Conservation (phyloP, 2,329 filamentous ascomycete species). For the Pestalotiopsis fici region DNA sequence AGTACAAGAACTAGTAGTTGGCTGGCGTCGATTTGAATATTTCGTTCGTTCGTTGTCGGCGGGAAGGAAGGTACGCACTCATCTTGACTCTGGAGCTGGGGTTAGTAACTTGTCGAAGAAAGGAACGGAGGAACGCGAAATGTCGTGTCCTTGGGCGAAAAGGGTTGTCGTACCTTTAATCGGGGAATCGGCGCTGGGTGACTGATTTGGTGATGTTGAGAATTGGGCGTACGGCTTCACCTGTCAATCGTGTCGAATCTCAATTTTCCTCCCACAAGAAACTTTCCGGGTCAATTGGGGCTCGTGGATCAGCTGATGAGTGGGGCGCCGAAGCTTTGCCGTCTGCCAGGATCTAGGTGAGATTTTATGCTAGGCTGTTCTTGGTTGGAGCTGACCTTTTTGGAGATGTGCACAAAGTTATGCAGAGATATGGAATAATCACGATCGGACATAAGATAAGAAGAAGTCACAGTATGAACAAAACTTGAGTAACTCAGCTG, state of each 20-base stretch:
- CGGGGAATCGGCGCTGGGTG: constrained; percentile 8
- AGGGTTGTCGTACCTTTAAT: constrained; percentile 5
- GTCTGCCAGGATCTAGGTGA: not conserved
- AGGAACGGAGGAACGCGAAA: not conserved
- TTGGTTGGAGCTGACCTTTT: not conserved
- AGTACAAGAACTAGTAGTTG: constrained; percentile 16
- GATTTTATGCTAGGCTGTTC: not conserved
- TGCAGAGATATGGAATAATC: not conserved
- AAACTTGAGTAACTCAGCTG: not conserved
- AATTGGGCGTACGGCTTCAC: constrained; percentile 6
- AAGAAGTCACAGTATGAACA: not conserved
- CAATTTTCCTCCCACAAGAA: constrained; percentile 5
- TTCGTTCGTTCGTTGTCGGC: constrained; percentile 10
- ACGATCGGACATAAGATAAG: constrained; percentile 9
- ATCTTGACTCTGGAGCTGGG: constrained; percentile 32
- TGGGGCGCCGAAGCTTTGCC: constrained; percentile 7
- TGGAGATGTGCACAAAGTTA: not conserved
- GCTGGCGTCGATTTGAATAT: not conserved
- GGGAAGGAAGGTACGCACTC: constrained; percentile 26
- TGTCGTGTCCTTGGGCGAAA: not conserved
- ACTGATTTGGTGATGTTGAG: constrained; percentile 7
- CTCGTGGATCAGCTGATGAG: constrained; percentile 10
- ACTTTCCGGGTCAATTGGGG: constrained; percentile 6
- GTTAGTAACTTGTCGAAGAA: constrained; percentile 5
- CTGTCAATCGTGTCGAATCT: constrained; percentile 1